Evolutionary conservation across 345 rosid genomes (phyloP), one percentile per base, ranked within the genome.

Genomic region (Eutrema japonicum): DNA sequence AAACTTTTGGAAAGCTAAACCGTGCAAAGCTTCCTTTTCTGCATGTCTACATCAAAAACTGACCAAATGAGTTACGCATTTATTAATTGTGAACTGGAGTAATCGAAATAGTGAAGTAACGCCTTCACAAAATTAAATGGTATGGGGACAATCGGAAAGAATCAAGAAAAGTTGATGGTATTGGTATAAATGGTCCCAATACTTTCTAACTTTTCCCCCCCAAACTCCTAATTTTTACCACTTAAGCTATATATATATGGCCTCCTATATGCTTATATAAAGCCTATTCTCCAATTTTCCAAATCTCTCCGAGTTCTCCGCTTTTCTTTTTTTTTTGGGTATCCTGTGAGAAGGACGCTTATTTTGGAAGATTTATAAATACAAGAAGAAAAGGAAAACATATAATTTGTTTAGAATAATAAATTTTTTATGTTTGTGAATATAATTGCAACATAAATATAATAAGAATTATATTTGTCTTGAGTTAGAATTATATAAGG

Each of bases 21-120:
- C 69, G 64, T 76, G 79, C 59, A 76, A 70, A 70, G 71, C 18
- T 76, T 63, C 71, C 63, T 53, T 64, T 70, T 76, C 71, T 70
- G 56, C 53, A 47, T 55, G 75, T 63, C 79, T 18, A 33, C 66
- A 76, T 70, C 71, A 76, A 63, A 63, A 64, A 55, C 59, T 76
- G 65, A 69, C 70, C 66, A 38, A 76, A 62, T 53, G 57, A 57
- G 71, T 56, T 70, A 54, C 16, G 64, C 36, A 33, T 47, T 70
- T 38, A 69, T 64, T 63, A 55, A 63, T 70, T 37, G 51, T 63
- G 55, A 75, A 50, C 30, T 43, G 43, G 62, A 60, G 33, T 38
- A 69, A 76, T 62, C 43, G 46, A 11, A 54, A 55, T 41, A 63
- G 63, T 54, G 50, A 40, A 13, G 79, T 70, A 70, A 64, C 66